Evolutionary conservation across 768 basidiomycete genomes (phyloP).

Genomic region (Suillus subalutaceus): DNA sequence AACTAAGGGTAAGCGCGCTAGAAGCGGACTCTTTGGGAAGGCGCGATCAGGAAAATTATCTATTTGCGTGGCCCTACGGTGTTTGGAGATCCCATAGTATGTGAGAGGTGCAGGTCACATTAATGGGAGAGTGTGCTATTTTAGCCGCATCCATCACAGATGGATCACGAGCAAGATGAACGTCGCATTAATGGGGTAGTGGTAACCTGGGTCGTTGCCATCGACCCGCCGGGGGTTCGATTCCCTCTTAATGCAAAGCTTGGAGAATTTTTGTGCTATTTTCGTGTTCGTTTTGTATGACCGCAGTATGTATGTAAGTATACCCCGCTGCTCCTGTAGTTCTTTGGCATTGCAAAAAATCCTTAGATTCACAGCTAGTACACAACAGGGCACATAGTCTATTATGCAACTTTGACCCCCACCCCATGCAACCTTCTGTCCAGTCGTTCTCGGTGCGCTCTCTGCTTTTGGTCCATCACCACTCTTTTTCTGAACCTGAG

Average conservation of each 20-base stretch:
- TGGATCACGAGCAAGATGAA: background rate
- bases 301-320: background rate
- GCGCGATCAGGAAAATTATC: background rate
- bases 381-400: background rate
- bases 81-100: background rate
- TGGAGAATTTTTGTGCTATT: background rate
- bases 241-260: slow-evolving; percentile 76
- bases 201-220: slow-evolving; percentile 71
- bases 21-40: background rate
- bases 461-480: slow-evolving; percentile 31
- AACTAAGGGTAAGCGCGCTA: background rate
- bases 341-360: background rate
- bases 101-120: background rate
- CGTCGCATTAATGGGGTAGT: slow-evolving; percentile 63
- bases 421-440: slow-evolving; percentile 61
- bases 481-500: slow-evolving; percentile 16
- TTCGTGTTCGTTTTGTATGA: background rate
- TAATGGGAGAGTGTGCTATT: background rate
- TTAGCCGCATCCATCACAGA: background rate
- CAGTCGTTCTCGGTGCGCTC: slow-evolving; percentile 41
- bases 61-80: background rate
- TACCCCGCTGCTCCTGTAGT: background rate
- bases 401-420: slow-evolving; percentile 35
- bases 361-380: background rate
- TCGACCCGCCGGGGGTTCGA: slow-evolving; percentile 90